Evolutionary conservation across 768 basidiomycete genomes (phyloP), one percentile per base, ranked within the genome.

Genomic region (Hemileccinum impolitum): DNA sequence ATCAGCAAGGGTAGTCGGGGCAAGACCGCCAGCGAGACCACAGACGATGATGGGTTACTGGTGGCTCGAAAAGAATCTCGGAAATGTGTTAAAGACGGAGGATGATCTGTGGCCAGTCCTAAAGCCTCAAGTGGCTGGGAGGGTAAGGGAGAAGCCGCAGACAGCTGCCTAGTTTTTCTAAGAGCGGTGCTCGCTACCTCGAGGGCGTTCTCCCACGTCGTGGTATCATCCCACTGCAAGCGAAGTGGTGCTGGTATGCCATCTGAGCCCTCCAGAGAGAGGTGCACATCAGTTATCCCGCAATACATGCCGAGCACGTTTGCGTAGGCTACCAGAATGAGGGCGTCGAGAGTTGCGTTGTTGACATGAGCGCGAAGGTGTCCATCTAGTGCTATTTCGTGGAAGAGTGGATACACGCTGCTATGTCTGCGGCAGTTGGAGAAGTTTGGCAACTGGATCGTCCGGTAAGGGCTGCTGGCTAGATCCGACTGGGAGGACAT

Each of bases 241-340:
- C 50, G 61, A 47, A 54, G 43, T 26, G 56, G 52, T 13, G 9
- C 28, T 4, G 28, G 28, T 30, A 9, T 30, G 28, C 28, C 28
- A 30, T 48, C 41, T 14, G 48, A 43, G 31, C 41, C 6, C 28
- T 48, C 41, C 36, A 59, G 26, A 12, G 65, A 54, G 17, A 64
- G 18, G 21, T 66, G 52, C 2, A 64, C 45, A 45, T 64, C 61
- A 0, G 47, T 49, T 14, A 28, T 43, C 26, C 48, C 56, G 23
- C 52, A 64, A 43, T 64, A 66, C 45, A 51, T 42, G 38, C 63
- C 62, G 14, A 64, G 54, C 30, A 60, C 10, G 6, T 51, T 46
- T 17, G 50, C 50, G 39, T 60, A 64, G 14, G 63, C 60, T 15
- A 58, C 59, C 13, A 64, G 47, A 19, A 61, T 19, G 28, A 54